Evolutionary conservation across 352 stramenopile species (phyloP), one percentile per base, ranked within the genome.

Genomic region (Phytophthora megakarya): DNA sequence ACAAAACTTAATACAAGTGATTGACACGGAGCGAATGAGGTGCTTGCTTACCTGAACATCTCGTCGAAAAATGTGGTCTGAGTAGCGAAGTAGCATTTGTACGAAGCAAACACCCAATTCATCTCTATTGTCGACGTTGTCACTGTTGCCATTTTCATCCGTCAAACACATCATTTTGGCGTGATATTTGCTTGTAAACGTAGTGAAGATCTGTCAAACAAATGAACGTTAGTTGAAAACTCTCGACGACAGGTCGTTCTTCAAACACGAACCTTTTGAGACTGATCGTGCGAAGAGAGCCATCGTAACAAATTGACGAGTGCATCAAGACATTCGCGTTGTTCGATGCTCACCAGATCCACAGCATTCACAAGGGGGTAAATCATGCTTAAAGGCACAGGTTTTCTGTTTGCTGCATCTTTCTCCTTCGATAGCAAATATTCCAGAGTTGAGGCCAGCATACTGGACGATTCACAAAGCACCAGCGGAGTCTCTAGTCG

Each of bases 361-460:
- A 91, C 76, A 43, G 82, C 82, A 62, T 88, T 87, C 55, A 91
- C 78, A 22, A 91, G 72, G 56, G 80, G 82, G 32, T 91, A 91
- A 28, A 91, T 35, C 37, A 89, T 64, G 9, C 76, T 53, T 37
- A 67, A 48, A 32, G 79, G 73, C 10, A 81, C 66, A 16, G 56
- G 39, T 13, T 65, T 51, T 50, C 59, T 55, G 5, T 61, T 56
- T 1, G 56, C 35, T 18, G 26, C 50, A 12, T 60, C 54, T 15
- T 52, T 60, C 32, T 77, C 50, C 26, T 66, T 75, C 21, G 60
- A 26, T n/a, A 89, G 55, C 30, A 89, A 69, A 51, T 90, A 90
- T 51, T 88, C 78, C 52, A 91, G 65, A 11, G 82, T 91, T 16
- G 78, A 91, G 12, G 67, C 62, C 26, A 91, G 61, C 70, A 83